Conservation (phyloP, 106 monocot species). For the Ottelia alismoides region DNA sequence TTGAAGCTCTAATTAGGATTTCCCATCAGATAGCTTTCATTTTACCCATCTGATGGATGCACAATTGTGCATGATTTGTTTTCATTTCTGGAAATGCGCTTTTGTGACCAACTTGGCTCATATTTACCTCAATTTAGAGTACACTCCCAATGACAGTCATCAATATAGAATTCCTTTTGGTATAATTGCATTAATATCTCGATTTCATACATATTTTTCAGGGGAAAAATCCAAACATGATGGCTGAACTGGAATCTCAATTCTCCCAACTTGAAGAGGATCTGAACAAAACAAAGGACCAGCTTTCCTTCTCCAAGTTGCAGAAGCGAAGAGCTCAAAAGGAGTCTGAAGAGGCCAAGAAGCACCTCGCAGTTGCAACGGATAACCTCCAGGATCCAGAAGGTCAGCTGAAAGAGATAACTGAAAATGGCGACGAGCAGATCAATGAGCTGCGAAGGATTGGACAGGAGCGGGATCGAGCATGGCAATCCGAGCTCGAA, state of each 20-base stretch:
- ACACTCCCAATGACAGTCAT: no score
- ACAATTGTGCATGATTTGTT: no score
- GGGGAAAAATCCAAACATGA: constrained; percentile 40
- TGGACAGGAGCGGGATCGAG: constrained; percentile 49
- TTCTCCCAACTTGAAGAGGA: constrained; percentile 48
- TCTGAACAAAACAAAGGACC: constrained; percentile 53
- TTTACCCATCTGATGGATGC: no score
- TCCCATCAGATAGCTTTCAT: no score
- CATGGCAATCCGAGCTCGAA: constrained; percentile 80
- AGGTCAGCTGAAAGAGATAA: constrained; percentile 42
- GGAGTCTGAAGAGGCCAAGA: constrained; percentile 57
- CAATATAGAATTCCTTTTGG: no score
- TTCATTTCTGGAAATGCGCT: no score
- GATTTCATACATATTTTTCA: no score
- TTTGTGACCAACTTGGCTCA: no score
- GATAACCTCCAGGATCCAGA: constrained; percentile 48
- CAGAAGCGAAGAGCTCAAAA: constrained; percentile 25
- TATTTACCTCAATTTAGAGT: no score
- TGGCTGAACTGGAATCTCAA: constrained; percentile 46
- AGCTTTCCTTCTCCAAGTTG: constrained; percentile 32
- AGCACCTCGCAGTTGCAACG: constrained; percentile 22
- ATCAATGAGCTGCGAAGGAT: constrained; percentile 54
- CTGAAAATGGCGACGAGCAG: constrained; percentile 50
- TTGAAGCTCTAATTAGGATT: no score
- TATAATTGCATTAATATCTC: no score